Evolutionary conservation across 129 eudicot species (phyloP), one percentile per base, ranked within the genome.

Genomic region (Tagetes erecta): DNA sequence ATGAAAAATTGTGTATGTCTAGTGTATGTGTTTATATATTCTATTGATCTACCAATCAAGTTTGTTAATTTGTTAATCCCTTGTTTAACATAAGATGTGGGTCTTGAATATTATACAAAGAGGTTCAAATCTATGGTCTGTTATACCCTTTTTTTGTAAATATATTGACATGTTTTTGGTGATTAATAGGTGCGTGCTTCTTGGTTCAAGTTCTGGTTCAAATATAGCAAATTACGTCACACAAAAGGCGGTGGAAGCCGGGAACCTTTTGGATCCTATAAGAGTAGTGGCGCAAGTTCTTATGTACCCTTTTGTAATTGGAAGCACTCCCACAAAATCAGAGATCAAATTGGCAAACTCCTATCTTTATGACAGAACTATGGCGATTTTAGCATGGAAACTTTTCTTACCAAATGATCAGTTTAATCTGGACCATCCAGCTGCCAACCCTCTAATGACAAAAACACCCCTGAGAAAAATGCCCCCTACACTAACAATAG

Each of bases 201-300:
- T 92, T 63, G 97, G 97, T 46, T 94, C 84, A 71, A 89, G 97
- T 83, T 87, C 89, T 34, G 97, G 97, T 46, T 86, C 96, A 46
- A 92, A 92, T 60, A 92, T 92, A 30, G 97, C 89, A 2, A 85
- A 92, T 80, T 80, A 85, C 37, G 93, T 92, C 8, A 86, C 97
- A 3, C 94, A 70, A 76, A 78, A 87, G 41, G 82, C 91, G 12
- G 91, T 89, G 6, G 83, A 87, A 78, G 87, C 93, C 3, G 88
- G 93, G 50, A 87, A 76, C 58, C 96, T 80, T 12, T 67, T 92
- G 50, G 94, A 92, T 70, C 96, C 96, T 4, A 82, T 92, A 76
- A 80, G 83, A 76, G 89, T 92, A 42, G 94, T 89, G 1, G 97
- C 97, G 12, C 97, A 92, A 74, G 96, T 92, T 13, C 91, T 92